phyloP scores from a whole-genome alignment of 176 grass and related monocot genomes.

The Paspalum vaginatum region DNA sequence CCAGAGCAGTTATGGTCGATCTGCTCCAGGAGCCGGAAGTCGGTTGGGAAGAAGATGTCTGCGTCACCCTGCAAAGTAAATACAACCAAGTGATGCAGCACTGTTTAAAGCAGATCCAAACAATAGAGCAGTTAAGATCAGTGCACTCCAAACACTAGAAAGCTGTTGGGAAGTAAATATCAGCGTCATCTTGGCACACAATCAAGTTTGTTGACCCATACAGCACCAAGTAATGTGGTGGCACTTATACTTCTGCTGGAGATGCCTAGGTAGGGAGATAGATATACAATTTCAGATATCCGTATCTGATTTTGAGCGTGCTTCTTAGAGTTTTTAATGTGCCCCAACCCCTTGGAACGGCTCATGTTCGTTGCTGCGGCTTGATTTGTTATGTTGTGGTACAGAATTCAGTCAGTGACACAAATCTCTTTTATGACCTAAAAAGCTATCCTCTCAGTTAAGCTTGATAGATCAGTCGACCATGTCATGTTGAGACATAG shows the following conservation, averaged over 20 bases:
- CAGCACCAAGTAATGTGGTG: no score
- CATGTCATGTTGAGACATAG: not conserved
- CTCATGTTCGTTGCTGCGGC: not conserved
- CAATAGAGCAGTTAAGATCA: not conserved
- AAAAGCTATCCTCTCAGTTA: not conserved
- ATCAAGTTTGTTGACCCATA: not conserved
- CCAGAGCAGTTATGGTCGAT: conserved; percentile 88
- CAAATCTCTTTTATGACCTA: not conserved
- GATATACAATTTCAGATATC: no score
- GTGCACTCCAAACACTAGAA: not conserved
- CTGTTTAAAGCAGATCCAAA: not conserved
- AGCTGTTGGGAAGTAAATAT: not conserved
- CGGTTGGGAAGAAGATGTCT: conserved; percentile 95
- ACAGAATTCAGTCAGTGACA: not conserved
- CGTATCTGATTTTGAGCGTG: no score
- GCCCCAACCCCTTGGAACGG: not conserved
- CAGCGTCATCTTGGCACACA: not conserved
- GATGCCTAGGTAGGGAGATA: no score
- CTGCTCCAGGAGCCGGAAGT: conserved; percentile 83
- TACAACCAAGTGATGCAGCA: conserved; percentile 8
- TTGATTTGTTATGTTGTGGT: not conserved
- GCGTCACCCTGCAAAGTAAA: conserved; percentile 73
- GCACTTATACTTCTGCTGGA: no score
- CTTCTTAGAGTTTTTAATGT: not conserved
- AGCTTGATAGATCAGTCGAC: not conserved